Evolutionary conservation across 345 rosid species (phyloP).

Genomic region (Camelina sativa): DNA sequence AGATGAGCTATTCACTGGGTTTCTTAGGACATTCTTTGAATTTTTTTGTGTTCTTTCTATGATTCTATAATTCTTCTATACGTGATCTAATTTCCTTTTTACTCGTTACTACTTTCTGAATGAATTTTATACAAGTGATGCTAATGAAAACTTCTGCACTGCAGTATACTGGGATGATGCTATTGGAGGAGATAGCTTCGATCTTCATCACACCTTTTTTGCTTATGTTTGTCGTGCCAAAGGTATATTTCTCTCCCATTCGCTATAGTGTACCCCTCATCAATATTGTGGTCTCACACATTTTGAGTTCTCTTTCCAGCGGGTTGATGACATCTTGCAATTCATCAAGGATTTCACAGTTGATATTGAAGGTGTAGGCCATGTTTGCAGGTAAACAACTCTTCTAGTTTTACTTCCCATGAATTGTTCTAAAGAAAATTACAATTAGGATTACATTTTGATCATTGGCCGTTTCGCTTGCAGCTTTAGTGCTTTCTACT

Average conservation of each 20-base stretch:
- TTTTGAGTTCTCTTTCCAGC: constrained; percentile 57
- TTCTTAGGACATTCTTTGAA: neutral
- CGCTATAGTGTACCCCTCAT: constrained; percentile 1
- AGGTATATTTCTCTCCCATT: constrained; percentile 50
- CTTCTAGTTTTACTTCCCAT: neutral
- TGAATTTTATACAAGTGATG: neutral
- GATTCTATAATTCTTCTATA: neutral
- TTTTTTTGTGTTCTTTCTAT: neutral
- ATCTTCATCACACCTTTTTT: constrained; percentile 93
- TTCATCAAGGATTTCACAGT: constrained; percentile 86
- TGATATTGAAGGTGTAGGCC: constrained; percentile 94
- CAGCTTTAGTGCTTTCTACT: constrained; percentile 91
- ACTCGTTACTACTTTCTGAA: neutral
- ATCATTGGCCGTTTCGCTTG: constrained; percentile 23
- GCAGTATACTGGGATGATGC: constrained; percentile 98
- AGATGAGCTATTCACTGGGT: neutral
- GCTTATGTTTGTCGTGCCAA: constrained; percentile 86
- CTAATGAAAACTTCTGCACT: constrained; percentile 21
- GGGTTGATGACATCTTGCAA: constrained; percentile 90
- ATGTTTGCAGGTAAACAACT: constrained; percentile 80
- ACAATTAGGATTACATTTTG: neutral
- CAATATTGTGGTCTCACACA: constrained; percentile 19
- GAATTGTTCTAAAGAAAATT: constrained; percentile 5
- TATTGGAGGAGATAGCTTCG: constrained; percentile 97
- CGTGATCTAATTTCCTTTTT: neutral